Base-by-base conservation (phyloP, 2,329 filamentous ascomycete species). In the Aspergillus pseudotamarii region DNA sequence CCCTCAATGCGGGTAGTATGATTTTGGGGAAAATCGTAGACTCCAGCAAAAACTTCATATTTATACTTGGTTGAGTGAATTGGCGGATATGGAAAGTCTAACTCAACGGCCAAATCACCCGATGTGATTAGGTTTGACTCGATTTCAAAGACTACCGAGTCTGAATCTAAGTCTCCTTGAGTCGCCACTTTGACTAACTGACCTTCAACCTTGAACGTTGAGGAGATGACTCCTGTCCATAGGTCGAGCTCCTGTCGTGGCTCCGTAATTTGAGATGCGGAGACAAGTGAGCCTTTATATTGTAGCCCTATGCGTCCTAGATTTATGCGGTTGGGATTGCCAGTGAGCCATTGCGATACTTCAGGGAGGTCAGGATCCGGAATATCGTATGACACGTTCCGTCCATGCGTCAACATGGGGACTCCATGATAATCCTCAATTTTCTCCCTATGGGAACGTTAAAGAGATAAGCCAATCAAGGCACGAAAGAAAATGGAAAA, bases 281-380 rank as follows among this genome's bases (percentile, higher is more conserved):
- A 46, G 1, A 48, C 30, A 3, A 51, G 58, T 1, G 41, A 43
- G 6, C 51, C 50, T 30, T 59, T 60, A n/a, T 67, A 67, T 11
- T 45, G 43, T 5, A 65, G 54, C 1, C 65, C 63, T 6, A 67
- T 62, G 0, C 65, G 61, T n/a, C 63, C 65, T 8, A 67, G 59
- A 32, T 67, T 64, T 11, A 67, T 67, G 1, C 65, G 65, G 19
- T 67, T 67, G 1, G 65, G 65, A 34, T 67, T 67, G 1, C 61
- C 57, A 28, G 64, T 66, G 14, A 67, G 48, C 65, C 65, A 67
- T 30, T 67, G 65, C 4, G 63, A 67, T 1, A 58, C 59, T 30
- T 60, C 51, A 1, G 65, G 65, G 21, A 67, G 65, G 6, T 59
- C 23, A 2, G 60, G 54, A 16, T 67, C 63, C 1, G 65, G 65